These are phyloP conservation scores for Lactifluus echinatus DNA, from an alignment of 768 basidiomycete species.

Conservation along the genomic window DNA sequence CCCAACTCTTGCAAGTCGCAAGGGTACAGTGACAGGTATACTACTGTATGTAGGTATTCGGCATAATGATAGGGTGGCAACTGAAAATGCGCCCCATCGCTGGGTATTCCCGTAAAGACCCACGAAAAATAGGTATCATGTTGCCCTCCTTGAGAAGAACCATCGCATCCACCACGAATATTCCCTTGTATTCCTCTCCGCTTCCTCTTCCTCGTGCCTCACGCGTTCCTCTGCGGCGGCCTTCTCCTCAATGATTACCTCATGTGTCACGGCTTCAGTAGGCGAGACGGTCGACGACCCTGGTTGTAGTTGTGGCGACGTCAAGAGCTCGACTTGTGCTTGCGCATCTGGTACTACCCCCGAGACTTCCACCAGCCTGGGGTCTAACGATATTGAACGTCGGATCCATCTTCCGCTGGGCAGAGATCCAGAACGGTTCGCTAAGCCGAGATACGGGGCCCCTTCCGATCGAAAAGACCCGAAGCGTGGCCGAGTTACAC, in stretches of 20 bases:
- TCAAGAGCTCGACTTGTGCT: conserved; percentile 34
- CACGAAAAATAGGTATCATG: not conserved
- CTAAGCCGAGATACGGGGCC: not conserved
- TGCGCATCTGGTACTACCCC: conserved; percentile 37
- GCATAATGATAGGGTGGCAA: no score
- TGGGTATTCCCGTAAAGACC: not conserved
- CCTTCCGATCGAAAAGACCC: not conserved
- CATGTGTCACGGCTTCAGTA: conserved; percentile 55
- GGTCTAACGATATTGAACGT: conserved; percentile 30
- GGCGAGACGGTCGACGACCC: conserved; percentile 26
- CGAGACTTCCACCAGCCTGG: conserved; percentile 3
- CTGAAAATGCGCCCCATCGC: no score
- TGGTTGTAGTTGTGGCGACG: not conserved
- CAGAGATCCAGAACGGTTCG: not conserved
- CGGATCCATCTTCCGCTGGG: conserved; percentile 14
- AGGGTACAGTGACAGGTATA: no score
- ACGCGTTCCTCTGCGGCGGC: conserved; percentile 44
- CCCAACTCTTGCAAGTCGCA: no score
- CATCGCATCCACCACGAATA: conserved; percentile 57
- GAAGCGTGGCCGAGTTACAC: not conserved
- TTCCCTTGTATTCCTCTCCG: conserved; percentile 32
- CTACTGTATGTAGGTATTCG: no score
- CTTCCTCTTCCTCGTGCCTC: conserved; percentile 48
- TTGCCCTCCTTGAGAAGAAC: conserved; percentile 43
- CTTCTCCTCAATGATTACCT: conserved; percentile 64